Evolutionary conservation across 139 green algal genomes (phyloP), one percentile per base, ranked within the genome.

Genomic region (Trebouxia sp.): DNA sequence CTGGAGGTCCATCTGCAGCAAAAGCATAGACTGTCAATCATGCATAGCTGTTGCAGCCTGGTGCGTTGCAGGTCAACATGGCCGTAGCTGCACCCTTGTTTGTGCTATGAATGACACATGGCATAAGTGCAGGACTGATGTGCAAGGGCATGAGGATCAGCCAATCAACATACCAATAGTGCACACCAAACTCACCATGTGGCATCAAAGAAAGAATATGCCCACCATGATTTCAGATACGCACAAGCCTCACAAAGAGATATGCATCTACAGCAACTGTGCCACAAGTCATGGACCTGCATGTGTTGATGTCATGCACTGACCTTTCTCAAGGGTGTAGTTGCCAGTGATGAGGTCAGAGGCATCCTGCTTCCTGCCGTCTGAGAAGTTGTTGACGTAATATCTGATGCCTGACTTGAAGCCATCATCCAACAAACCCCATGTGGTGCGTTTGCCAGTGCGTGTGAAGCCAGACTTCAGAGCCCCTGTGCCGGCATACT

Each of bases 351-450:
- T 38, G 15, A 96, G 82, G 85, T 97, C 94, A 26, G 96, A 30
- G 0, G 94, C 92, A 80, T 97, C 94, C 87, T 97, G 94, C 90
- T 96, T 98, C 51, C 69, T 53, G 12, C 94, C 93, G 67, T 97
- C 94, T 78, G 78, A 76, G 83, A 96, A 98, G 88, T 97, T 98
- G 89, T 98, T 98, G 15, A 98, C 82, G 83, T 94, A 96, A 87
- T 97, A 98, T 32, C 69, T 48, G 12, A 85, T 85, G 1, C 89
- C 82, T 6, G 85, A 90, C 88, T 98, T 97, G 55, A 87, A 41
- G 37, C 93, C 92, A 74, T 98, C 94, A 65, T 97, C 94, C 41
- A 97, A 39, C 28, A 98, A 80, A 28, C 94, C 94, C 24, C 80
- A 88, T 0, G 92, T 70, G 24, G 91, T 93, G 76, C 94, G 88